These are phyloP conservation scores for Aureobasidium sp. DNA, from an alignment of 2,329 filamentous ascomycete species.

Conservation along the genomic window DNA sequence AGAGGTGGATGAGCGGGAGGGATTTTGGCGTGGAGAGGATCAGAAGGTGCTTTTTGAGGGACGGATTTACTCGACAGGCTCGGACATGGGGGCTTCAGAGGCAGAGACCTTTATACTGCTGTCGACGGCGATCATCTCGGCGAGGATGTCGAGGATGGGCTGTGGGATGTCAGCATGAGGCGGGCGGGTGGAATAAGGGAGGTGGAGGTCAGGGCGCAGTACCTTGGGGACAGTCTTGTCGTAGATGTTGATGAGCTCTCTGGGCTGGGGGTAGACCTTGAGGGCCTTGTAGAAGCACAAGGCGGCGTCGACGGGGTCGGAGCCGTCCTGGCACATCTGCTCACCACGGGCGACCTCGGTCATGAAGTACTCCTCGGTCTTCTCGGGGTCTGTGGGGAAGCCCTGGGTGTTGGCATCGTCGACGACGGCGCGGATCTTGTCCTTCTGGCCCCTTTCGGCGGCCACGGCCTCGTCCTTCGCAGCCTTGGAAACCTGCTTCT, in stretches of 20 bases:
- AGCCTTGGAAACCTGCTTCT: constrained; percentile 62
- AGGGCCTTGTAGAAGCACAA: constrained; percentile 96
- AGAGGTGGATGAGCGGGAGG: background rate
- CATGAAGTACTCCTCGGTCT: constrained; percentile 96
- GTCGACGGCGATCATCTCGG: constrained; percentile 96
- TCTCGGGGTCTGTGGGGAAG: constrained; percentile 82
- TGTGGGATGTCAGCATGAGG: constrained; percentile 31
- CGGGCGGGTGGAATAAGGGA: background rate
- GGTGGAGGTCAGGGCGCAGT: constrained; percentile 23
- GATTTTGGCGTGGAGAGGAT: background rate
- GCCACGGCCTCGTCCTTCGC: constrained; percentile 67
- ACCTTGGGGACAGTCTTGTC: constrained; percentile 98
- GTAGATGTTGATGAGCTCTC: constrained; percentile 91
- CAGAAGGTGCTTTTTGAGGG: background rate
- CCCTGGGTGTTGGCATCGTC: constrained; percentile 82
- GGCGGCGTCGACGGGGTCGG: constrained; percentile 72
- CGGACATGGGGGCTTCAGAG: constrained; percentile 24
- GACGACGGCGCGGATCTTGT: constrained; percentile 67
- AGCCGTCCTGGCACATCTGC: constrained; percentile 67
- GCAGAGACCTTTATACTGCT: constrained; percentile 44
- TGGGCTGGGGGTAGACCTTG: constrained; percentile 93
- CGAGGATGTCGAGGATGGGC: constrained; percentile 90
- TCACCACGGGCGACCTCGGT: constrained; percentile 88
- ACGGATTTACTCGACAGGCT: constrained; percentile 25
- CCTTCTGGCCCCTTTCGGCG: constrained; percentile 59